A percentile compares a stretch with the other conserved stretches of the same genome.
These are phyloP conservation scores for Staphylotrichum longicolle DNA, from an alignment of 495 filamentous ascomycete genomes.

Conservation along the genomic window DNA sequence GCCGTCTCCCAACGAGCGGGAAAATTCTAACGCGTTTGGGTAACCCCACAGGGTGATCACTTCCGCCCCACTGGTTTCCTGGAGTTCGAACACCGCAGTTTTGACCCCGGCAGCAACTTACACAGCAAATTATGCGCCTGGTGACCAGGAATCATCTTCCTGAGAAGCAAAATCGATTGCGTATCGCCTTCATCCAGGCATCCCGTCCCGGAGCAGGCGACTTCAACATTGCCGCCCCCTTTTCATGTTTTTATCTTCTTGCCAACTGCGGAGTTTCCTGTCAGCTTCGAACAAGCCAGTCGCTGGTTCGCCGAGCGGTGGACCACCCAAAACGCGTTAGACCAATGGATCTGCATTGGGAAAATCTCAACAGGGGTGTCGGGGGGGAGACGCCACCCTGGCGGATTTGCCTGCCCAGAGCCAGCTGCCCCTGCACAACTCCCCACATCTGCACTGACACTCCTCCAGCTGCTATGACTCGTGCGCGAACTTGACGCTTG, in stretches of 20 bases:
- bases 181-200: too few species aligned
- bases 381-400: slow-evolving; percentile 4
- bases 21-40: slow-evolving; percentile 11
- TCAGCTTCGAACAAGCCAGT: not conserved
- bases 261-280: not conserved
- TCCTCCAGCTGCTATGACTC: slow-evolving; percentile 14
- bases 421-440: slow-evolving; percentile 5
- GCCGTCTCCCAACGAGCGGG: not conserved
- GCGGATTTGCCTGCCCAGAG: slow-evolving; percentile 5
- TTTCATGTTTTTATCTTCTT: not conserved
- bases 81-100: too few species aligned
- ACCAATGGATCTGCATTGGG: slow-evolving; percentile 4
- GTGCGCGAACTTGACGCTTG: slow-evolving; percentile 9
- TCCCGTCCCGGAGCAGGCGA: too few species aligned
- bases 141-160: too few species aligned
- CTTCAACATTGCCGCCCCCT: too few species aligned
- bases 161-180: too few species aligned
- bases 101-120: too few species aligned
- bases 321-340: slow-evolving; percentile 1
- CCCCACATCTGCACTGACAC: slow-evolving; percentile 14
- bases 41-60: slow-evolving; percentile 10
- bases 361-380: slow-evolving; percentile 3
- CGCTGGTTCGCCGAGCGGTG: not conserved
- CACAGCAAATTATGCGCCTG: too few species aligned
- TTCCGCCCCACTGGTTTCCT: slow-evolving; percentile 9